phyloP scores from a whole-genome alignment of 1,284 basidiomycete genomes.

The Tremellales sp. region DNA sequence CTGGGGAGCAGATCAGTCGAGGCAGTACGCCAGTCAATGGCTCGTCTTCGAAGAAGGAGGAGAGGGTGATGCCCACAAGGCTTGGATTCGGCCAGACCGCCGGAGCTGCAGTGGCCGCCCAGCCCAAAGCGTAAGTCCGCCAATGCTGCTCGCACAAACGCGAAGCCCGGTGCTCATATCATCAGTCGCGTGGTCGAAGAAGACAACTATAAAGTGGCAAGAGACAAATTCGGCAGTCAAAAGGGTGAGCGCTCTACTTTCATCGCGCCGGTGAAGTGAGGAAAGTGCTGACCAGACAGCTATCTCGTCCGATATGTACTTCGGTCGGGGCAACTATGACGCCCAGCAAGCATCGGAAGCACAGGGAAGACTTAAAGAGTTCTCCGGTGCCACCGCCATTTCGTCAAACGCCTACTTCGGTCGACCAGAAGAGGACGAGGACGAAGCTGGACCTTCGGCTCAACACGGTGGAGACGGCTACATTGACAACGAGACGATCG shows the following conservation, averaged over 20 bases:
- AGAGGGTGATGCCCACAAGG: constrained; percentile 39
- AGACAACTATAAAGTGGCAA: constrained; percentile 68
- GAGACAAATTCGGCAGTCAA: constrained; percentile 85
- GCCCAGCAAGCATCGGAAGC: constrained; percentile 68
- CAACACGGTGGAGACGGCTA: constrained; percentile 51
- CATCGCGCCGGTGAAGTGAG: background rate
- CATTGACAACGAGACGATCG: constrained; percentile 62
- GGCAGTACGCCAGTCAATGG: constrained; percentile 21
- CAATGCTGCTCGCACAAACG: background rate
- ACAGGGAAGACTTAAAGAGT: constrained; percentile 72
- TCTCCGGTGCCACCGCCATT: constrained; percentile 90
- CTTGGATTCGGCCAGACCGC: constrained; percentile 83
- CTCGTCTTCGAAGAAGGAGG: constrained; percentile 37
- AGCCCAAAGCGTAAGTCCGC: constrained; percentile 55
- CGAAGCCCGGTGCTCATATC: background rate
- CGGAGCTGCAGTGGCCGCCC: constrained; percentile 48
- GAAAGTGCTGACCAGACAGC: constrained; percentile 44
- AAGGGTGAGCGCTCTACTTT: constrained; percentile 55
- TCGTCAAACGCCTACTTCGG: constrained; percentile 96
- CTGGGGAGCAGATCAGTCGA: constrained; percentile 36
- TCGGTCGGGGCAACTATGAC: constrained; percentile 86
- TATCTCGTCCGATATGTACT: constrained; percentile 98
- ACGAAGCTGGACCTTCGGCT: constrained; percentile 48
- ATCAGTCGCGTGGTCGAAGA: constrained; percentile 48
- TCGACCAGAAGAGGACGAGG: constrained; percentile 75